phyloP scores from a whole-genome alignment of 345 rosid species.

The Murraya koenigii region DNA sequence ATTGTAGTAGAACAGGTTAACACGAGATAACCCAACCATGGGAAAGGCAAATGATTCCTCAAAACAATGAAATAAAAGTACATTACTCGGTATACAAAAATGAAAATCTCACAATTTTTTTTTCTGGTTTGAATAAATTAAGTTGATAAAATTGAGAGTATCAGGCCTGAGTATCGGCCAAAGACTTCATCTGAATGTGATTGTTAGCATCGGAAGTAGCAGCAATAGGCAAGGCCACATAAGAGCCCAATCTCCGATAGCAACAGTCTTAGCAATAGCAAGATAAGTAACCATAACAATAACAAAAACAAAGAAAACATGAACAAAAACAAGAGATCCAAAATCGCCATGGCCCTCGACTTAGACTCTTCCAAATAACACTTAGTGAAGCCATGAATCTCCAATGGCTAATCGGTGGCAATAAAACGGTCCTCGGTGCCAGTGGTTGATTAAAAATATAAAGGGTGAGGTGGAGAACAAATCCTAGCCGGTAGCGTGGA shows the following conservation, averaged over 20 bases:
- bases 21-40: too few species aligned
- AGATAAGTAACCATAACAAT: conserved; percentile 53
- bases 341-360: conserved; percentile 74
- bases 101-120: too few species aligned
- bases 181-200: conserved; percentile 81
- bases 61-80: too few species aligned
- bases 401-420: too few species aligned
- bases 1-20: too few species aligned
- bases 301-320: conserved; percentile 63
- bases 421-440: too few species aligned
- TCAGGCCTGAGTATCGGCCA: conserved; percentile 81
- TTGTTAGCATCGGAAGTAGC: conserved; percentile 37
- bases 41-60: too few species aligned
- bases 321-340: conserved; percentile 77
- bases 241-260: conserved; percentile 61
- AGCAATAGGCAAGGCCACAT: conserved; percentile 68
- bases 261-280: conserved; percentile 46
- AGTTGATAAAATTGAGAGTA: not conserved
- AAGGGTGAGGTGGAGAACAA: too few species aligned
- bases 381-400: conserved; percentile 80
- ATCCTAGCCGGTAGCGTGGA: too few species aligned
- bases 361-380: conserved; percentile 77
- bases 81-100: too few species aligned
- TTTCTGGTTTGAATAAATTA: not conserved
- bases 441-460: too few species aligned